These are phyloP conservation scores for Arthroderma sp. DNA, from an alignment of 2,329 filamentous ascomycete species.

Conservation along the genomic window DNA sequence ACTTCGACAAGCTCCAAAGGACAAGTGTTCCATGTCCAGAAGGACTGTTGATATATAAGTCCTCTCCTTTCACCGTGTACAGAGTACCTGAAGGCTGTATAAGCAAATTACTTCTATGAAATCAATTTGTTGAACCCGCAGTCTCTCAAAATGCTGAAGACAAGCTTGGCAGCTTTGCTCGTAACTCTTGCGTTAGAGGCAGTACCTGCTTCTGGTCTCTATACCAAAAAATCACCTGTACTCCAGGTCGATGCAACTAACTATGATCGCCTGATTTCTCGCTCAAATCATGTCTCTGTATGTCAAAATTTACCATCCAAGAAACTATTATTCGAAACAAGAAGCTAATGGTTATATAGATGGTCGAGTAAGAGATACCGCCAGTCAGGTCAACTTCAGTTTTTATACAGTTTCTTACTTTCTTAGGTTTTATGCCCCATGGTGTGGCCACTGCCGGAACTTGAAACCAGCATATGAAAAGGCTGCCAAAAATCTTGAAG, in stretches of 20 bases:
- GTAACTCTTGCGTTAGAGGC: constrained; percentile 53
- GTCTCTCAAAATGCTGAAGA: constrained; percentile 23
- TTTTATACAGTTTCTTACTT: constrained; percentile 12
- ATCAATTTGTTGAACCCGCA: not conserved
- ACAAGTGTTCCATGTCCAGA: not conserved
- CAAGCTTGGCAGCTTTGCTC: constrained; percentile 38
- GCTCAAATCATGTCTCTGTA: constrained; percentile 87
- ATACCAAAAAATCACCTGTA: constrained; percentile 76
- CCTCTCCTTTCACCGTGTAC: not conserved
- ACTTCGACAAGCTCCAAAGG: not conserved
- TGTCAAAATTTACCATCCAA: constrained; percentile 23
- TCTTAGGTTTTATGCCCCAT: constrained; percentile 83
- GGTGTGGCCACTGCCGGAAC: constrained; percentile 95
- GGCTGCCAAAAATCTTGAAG: constrained; percentile 75
- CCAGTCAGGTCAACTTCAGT: constrained; percentile 7
- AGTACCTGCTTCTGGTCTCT: constrained; percentile 53
- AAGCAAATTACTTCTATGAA: not conserved
- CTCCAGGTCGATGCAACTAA: constrained; percentile 66
- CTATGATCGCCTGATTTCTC: constrained; percentile 71
- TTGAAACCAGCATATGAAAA: constrained; percentile 95
- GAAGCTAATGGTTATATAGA: constrained; percentile 24
- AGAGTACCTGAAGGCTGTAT: not conserved
- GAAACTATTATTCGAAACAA: not conserved
- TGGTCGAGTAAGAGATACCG: constrained; percentile 39
- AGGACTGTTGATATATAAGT: not conserved